phyloP scores from a whole-genome alignment of 805 yeast genomes.

The Komagataella pseudopastoris region DNA sequence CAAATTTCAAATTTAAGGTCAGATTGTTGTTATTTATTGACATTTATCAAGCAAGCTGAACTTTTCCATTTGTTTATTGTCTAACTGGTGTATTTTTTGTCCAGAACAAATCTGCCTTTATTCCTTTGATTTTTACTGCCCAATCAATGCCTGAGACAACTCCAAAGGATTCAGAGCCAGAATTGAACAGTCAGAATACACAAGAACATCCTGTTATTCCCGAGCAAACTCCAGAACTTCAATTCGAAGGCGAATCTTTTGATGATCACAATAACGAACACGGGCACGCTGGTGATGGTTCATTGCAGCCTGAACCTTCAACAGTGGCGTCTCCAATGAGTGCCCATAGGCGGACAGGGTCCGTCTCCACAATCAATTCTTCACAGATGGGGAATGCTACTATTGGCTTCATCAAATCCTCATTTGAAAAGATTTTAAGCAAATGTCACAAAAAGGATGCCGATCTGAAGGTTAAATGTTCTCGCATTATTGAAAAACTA shows the following conservation, averaged over 20 bases:
- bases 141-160: not conserved
- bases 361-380: constrained; percentile 6
- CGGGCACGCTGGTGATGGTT: not conserved
- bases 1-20: not conserved
- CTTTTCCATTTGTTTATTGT: not conserved
- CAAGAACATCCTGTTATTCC: not conserved
- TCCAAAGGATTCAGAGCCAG: not conserved
- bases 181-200: not conserved
- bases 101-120: not conserved
- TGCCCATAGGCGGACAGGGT: not conserved
- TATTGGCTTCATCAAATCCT: constrained; percentile 17
- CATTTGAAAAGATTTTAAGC: constrained; percentile 18
- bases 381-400: constrained; percentile 10
- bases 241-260: not conserved
- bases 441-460: constrained; percentile 29
- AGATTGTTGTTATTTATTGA: not conserved
- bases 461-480: constrained; percentile 20
- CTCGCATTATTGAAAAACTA: constrained; percentile 28
- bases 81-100: not conserved
- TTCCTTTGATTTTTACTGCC: not conserved
- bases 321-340: not conserved
- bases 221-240: not conserved
- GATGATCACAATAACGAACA: not conserved
- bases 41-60: not conserved
- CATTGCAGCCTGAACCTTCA: not conserved